Percentiles rank a stretch among this genome's conserved stretches.
Evolutionary conservation across 352 stramenopile species (phyloP).

Genomic region (Phytophthora fragariaefolia): DNA sequence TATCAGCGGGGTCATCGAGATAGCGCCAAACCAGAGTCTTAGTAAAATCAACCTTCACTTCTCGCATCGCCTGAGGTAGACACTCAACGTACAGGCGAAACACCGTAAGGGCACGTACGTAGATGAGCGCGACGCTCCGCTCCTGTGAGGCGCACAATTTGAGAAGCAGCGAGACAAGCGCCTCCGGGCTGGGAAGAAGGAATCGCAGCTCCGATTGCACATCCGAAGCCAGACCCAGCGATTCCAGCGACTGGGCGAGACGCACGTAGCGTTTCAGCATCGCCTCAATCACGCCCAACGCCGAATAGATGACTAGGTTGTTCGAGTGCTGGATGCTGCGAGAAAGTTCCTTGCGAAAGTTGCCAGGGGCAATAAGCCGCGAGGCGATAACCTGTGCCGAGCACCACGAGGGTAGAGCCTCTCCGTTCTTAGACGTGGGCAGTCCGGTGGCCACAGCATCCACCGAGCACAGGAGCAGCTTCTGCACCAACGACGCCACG

Average conservation of each 20-base stretch:
- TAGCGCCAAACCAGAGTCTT: constrained; percentile 77
- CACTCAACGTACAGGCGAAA: constrained; percentile 82
- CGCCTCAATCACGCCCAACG: constrained; percentile 70
- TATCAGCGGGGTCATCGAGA: constrained; percentile 34
- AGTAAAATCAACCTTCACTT: constrained; percentile 87
- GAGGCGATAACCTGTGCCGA: constrained; percentile 59
- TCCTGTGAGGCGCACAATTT: constrained; percentile 65
- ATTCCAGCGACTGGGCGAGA: constrained; percentile 35
- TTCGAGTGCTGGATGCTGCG: constrained; percentile 81
- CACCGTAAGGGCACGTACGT: constrained; percentile 75
- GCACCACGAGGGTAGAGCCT: constrained; percentile 43
- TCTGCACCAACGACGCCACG: constrained; percentile 72
- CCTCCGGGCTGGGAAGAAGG: constrained; percentile 77
- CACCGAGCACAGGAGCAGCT: constrained; percentile 62
- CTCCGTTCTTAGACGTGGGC: constrained; percentile 15
- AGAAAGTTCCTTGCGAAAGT: constrained; percentile 81
- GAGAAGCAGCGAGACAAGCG: constrained; percentile 79
- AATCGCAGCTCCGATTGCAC: constrained; percentile 74
- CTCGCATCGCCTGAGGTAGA: constrained; percentile 73
- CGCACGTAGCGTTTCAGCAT: constrained; percentile 62
- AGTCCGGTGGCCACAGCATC: constrained; percentile 42
- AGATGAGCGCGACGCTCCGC: constrained; percentile 58
- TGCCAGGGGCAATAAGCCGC: constrained; percentile 72
- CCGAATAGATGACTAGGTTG: constrained; percentile 77
- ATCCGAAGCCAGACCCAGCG: constrained; percentile 33